Evolutionary conservation across 2,329 filamentous ascomycete genomes (phyloP), one percentile per base, ranked within the genome.

Genomic region (Dothiorella sarmentorum): DNA sequence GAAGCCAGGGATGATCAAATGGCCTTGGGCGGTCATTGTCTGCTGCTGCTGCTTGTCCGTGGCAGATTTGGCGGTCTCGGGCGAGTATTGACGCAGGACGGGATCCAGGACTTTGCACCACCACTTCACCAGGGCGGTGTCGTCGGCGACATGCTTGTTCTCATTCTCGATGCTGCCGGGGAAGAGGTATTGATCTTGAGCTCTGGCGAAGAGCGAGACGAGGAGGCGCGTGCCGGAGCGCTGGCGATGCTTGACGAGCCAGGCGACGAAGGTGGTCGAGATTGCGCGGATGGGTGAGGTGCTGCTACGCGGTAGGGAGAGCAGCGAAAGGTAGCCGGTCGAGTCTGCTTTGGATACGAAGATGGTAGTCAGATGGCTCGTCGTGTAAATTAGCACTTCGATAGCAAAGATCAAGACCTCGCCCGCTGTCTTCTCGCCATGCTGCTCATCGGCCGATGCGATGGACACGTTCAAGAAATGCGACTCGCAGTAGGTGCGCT

Each of bases 311-410:
- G 69, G 82, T 0, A 89, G 77, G 17, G 82, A 76, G 33, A 92
- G 77, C 2, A 88, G 78, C 64, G 86, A 79, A 9, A 97, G 76
- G 69, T 91, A 95, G 22, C 95, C 94, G 0, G 93, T 97, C 9
- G 94, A 97, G 75, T 99, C 94, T 49, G 94, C 94, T 74, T 99
- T 99, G 63, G 92, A 93, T 22, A 99, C 88, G 71, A 99, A 99
- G 56, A 97, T 82, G 3, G 90, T 97, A 1, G 89, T 96, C 22
- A 91, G 83, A 65, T 84, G 82, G 44, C 84, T 82, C 0, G 92
- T 96, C 0, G 75, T 89, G 74, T 95, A 99, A 61, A 99, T 83
- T 66, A 94, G 81, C 53, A 97, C 80, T 71, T 99, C 94, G 62
- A 99, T 82, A 15, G 89, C 93, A 60, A 96, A 86, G 7, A 93